Evolutionary conservation across 768 basidiomycete species (phyloP).

Genomic region (Ramaria sp.): DNA sequence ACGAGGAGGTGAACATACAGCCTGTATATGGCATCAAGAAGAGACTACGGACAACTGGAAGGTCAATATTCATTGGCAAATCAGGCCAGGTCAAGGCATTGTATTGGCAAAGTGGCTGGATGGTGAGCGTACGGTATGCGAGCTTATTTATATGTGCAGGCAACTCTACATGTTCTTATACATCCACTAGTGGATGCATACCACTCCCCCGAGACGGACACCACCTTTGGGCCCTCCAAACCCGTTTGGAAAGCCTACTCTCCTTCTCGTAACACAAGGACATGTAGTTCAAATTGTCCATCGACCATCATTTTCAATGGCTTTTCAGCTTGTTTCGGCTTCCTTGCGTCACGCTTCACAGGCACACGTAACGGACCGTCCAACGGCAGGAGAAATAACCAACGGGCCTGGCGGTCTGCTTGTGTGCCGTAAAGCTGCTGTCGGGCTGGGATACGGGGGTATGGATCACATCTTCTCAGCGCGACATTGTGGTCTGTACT

Average conservation of each 20-base stretch:
- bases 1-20: no score
- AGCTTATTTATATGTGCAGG: no score
- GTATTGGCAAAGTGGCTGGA: no score
- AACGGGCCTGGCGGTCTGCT: slow-evolving; percentile 29
- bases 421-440: slow-evolving; percentile 46
- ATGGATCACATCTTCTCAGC: background rate
- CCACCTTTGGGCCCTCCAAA: slow-evolving; percentile 47
- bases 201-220: no score
- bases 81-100: no score
- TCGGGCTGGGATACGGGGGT: slow-evolving; percentile 56
- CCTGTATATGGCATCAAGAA: no score
- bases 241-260: slow-evolving; percentile 41
- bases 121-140: no score
- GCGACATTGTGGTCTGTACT: no score
- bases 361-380: background rate
- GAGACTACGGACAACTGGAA: no score
- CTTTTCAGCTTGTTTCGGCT: slow-evolving; percentile 33
- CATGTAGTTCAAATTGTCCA: slow-evolving; percentile 29
- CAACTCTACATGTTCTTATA: no score
- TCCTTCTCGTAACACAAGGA: slow-evolving; percentile 57
- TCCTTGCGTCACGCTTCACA: slow-evolving; percentile 36
- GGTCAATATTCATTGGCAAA: no score
- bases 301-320: slow-evolving; percentile 43
- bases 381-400: slow-evolving; percentile 7
- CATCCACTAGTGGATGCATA: no score